Base-by-base conservation (phyloP, 352 stramenopile genomes). In the Ophiocytium majus region DNA sequence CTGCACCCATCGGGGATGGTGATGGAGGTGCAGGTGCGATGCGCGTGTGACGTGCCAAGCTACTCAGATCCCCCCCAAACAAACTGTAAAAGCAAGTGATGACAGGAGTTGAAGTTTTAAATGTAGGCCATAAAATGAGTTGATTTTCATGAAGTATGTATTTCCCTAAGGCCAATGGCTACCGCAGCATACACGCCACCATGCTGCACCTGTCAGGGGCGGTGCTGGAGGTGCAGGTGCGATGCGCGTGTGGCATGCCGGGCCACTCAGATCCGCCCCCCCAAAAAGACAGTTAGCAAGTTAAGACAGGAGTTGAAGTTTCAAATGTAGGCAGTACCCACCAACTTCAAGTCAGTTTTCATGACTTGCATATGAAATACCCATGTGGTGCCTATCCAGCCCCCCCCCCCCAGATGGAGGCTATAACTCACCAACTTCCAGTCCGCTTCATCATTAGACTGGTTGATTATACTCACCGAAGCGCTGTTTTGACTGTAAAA, bases 131-230 rank as follows among this genome's bases (percentile, higher is more conserved):
- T 78, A 10, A n/a, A n/a, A n/a, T n/a, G n/a, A n/a, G n/a, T n/a
- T n/a, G n/a, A n/a, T n/a, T n/a, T 81, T 50, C 36, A 81, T 94
- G 90, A 93, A 95, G 84, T 95, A 95, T 83, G 89, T 95, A 91
- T 32, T 86, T 90, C 36, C 92, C 92, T 10, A 95, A 95, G 85
- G 33, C 83, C 0, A 95, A 95, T 86, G 92, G 92, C 50, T 95
- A 95, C 85, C 91, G 93, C 79, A 93, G 89, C 66, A 80, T 95
- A 0, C 92, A 95, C 86, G 94, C 93, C 64, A 93, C 90, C 0
- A 89, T 91, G 23, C 23, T 85, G 86, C 76, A 88, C 88, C 75
- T 93, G 89, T 89, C 78, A 23, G 81, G 76, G 19, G 28, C 86
- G 35, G 80, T 85, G 49, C 86, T 88, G 76, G 84, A 88, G 64